These are phyloP conservation scores for Salix udensis DNA, from an alignment of 345 rosid species.

Conservation along the genomic window DNA sequence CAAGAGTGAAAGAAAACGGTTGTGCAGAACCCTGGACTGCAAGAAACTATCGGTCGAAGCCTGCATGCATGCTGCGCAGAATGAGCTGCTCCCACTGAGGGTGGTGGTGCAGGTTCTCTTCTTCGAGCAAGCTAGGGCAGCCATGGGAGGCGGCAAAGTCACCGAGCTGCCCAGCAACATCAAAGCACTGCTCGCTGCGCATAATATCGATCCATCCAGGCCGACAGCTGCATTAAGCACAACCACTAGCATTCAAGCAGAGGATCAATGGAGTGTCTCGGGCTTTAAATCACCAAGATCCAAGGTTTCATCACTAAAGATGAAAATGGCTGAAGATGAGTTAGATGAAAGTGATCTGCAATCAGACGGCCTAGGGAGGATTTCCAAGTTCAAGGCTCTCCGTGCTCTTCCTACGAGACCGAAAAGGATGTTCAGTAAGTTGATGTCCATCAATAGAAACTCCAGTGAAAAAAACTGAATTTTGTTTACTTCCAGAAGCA, in stretches of 20 bases:
- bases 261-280: conserved; percentile 92
- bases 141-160: conserved; percentile 60
- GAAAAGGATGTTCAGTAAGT: conserved; percentile 45
- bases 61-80: conserved; percentile 97
- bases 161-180: conserved; percentile 76
- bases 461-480: conserved; percentile 49
- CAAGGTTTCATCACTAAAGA: conserved; percentile 62
- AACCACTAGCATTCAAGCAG: conserved; percentile 54
- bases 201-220: conserved; percentile 69
- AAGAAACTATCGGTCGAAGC: conserved; percentile 91
- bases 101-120: conserved; percentile 97
- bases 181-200: conserved; percentile 75
- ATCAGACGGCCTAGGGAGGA: conserved; percentile 55
- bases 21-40: conserved; percentile 84
- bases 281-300: conserved; percentile 79
- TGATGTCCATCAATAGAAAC: conserved; percentile 38
- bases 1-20: conserved; percentile 79
- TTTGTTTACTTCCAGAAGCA: conserved; percentile 20
- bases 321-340: conserved; percentile 82
- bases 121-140: conserved; percentile 88
- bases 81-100: conserved; percentile 80
- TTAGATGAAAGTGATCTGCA: conserved; percentile 53
- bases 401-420: conserved; percentile 65
- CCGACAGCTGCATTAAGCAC: conserved; percentile 63
- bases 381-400: conserved; percentile 62